Percentiles rank a stretch among this genome's conserved stretches.
Evolutionary conservation across 257 asterid genomes (phyloP).

Genomic region (Solanum dulcamara): DNA sequence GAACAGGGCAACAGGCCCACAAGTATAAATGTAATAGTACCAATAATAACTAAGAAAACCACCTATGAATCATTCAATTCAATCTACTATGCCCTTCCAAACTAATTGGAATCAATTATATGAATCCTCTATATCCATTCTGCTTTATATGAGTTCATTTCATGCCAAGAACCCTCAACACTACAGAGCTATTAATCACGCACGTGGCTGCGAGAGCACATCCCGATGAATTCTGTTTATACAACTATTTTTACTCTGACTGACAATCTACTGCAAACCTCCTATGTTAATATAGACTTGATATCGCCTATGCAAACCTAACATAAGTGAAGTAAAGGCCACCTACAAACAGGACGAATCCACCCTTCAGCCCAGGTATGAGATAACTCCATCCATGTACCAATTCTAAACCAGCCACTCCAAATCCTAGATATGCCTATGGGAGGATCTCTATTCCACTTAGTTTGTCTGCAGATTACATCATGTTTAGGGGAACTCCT

Average conservation of each 20-base stretch:
- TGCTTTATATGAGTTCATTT: neutral
- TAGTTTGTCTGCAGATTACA: neutral
- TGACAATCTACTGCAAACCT: neutral
- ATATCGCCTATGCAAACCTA: neutral
- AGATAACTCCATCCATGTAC: neutral
- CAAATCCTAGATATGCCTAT: neutral
- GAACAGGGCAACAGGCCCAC: slow-evolving; percentile 8
- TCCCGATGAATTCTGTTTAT: neutral
- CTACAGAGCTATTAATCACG: neutral
- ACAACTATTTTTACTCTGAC: neutral
- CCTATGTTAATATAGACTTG: slow-evolving; percentile 3
- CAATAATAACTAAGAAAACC: neutral
- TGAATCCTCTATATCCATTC: neutral
- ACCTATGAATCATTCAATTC: neutral
- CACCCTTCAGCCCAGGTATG: neutral
- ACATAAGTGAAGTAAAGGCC: neutral
- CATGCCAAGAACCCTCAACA: neutral
- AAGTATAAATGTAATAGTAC: neutral
- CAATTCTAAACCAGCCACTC: neutral
- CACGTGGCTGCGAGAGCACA: neutral
- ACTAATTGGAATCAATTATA: neutral
- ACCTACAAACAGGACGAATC: neutral
- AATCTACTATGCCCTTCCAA: neutral
- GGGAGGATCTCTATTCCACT: neutral
- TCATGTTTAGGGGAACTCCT: neutral